Evolutionary conservation across 2,329 filamentous ascomycete genomes (phyloP).

Genomic region (Pseudopyrenochaeta lycopersici): DNA sequence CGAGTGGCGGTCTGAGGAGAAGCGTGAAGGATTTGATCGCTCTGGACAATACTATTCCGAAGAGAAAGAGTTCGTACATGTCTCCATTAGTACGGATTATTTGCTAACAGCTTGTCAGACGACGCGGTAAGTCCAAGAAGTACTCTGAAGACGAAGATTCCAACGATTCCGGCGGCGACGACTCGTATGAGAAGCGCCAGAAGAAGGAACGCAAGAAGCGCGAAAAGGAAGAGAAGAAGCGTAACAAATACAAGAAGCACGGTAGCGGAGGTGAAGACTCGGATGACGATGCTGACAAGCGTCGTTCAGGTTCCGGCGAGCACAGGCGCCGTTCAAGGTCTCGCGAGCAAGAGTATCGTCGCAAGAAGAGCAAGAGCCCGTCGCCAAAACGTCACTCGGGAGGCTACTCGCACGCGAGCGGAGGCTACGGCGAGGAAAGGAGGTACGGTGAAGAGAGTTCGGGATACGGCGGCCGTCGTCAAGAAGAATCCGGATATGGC

Average conservation of each 20-base stretch:
- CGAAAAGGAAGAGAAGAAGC: conserved; percentile 31
- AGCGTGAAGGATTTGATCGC: conserved; percentile 45
- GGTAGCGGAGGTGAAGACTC: conserved; percentile 19
- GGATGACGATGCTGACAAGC: conserved; percentile 29
- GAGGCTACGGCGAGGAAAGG: conserved; percentile 33
- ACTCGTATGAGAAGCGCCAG: conserved; percentile 30
- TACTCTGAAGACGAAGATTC: conserved; percentile 50
- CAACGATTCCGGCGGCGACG: conserved; percentile 36
- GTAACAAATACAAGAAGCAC: conserved; percentile 20
- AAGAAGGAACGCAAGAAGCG: conserved; percentile 33
- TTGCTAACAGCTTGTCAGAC: conserved; percentile 33
- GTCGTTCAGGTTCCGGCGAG: conserved; percentile 28
- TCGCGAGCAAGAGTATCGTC: conserved; percentile 23
- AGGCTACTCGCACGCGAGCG: conserved; percentile 15
- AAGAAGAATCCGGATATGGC: conserved; percentile 16
- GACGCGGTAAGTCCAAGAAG: conserved; percentile 48
- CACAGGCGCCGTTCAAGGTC: conserved; percentile 20
- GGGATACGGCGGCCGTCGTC: conserved; percentile 18
- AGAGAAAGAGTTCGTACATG: conserved; percentile 48
- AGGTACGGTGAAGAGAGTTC: conserved; percentile 31
- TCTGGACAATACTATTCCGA: conserved; percentile 53
- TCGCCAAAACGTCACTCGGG: conserved; percentile 34
- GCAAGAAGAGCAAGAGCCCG: conserved; percentile 29
- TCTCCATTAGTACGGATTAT: neutral
- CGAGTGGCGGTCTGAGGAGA: conserved; percentile 49